Base-by-base conservation (phyloP, 1,139 yeast genomes). In the Taiozyma sp. region DNA sequence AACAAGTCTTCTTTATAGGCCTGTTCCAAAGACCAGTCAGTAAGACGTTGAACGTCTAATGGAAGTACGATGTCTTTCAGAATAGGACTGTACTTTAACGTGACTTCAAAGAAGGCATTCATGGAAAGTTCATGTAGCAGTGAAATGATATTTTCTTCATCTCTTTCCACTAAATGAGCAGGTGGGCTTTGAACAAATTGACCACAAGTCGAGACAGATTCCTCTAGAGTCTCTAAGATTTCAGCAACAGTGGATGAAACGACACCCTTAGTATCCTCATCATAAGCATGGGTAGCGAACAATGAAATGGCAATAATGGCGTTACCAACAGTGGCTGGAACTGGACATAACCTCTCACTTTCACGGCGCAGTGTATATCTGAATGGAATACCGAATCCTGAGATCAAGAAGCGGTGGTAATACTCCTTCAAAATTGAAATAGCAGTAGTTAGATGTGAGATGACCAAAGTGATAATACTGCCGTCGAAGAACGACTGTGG, bases 21-120 rank as follows among this genome's bases (percentile, higher is more conserved):
- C 44, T 76, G 77, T 59, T 84, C 89, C 50, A 83, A 75, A 22
- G 85, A 85, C 83, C 88, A 80, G 61, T 83, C 83, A 28, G 89
- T 88, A 57, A 85, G 71, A 56, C 79, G 80, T 58, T 80, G 81
- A 13, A 85, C 85, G 50, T 80, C 79, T 8, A 84, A 79, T 51
- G 79, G 76, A 47, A 85, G 69, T 37, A 80, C 75, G 56, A 85
- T 75, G 59, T 84, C 90, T 62, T 82, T 82, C 56, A 85, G 68
- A 50, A 80, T 74, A 48, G 74, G 76, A 62, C 83, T 83, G 62
- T 82, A 85, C 56, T 77, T 77, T 46, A 84, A 68, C 46, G 87
- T 84, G 44, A 85, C 73, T 54, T 80, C 81, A 62, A 80, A 79
- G 62, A 84, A 85, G 50, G 83, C 83, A 55, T 74, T 76, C 67